Percentiles rank a stretch among this genome's conserved stretches.
These are phyloP conservation scores for Fusarium sublunatum DNA, from an alignment of 2,329 filamentous ascomycete genomes.

Conservation along the genomic window DNA sequence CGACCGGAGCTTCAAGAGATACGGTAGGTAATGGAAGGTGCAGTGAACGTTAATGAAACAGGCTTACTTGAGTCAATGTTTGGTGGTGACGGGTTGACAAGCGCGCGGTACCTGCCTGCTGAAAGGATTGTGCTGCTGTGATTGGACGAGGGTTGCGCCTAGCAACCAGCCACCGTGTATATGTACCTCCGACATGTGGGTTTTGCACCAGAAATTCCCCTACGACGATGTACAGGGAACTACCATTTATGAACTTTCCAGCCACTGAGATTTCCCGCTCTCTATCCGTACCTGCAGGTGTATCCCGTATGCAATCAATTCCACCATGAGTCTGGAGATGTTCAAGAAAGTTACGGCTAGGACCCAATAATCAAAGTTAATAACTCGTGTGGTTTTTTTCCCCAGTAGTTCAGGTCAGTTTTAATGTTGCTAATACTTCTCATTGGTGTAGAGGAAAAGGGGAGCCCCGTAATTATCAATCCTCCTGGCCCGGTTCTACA, in stretches of 20 bases:
- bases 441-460: background rate
- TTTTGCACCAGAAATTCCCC: too few relatives aligned
- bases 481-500: background rate
- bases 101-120: conserved; percentile 40
- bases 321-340: background rate
- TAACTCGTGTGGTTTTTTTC: background rate
- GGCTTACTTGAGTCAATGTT: conserved; percentile 31
- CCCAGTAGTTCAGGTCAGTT: background rate
- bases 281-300: conserved; percentile 10
- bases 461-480: background rate
- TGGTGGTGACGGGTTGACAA: conserved; percentile 41
- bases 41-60: conserved; percentile 27
- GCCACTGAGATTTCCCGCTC: conserved; percentile 25
- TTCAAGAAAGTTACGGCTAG: too few relatives aligned
- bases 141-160: conserved; percentile 34
- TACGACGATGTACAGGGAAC: conserved; percentile 20
- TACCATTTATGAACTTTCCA: background rate
- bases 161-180: conserved; percentile 41
- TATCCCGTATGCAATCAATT: background rate
- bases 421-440: background rate
- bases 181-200: conserved; percentile 10
- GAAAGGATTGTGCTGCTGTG: background rate
- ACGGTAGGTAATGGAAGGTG: conserved; percentile 21
- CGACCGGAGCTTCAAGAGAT: conserved; percentile 30
- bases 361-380: background rate